Evolutionary conservation across 345 rosid genomes (phyloP).

Genomic region (Linum trigynum): DNA sequence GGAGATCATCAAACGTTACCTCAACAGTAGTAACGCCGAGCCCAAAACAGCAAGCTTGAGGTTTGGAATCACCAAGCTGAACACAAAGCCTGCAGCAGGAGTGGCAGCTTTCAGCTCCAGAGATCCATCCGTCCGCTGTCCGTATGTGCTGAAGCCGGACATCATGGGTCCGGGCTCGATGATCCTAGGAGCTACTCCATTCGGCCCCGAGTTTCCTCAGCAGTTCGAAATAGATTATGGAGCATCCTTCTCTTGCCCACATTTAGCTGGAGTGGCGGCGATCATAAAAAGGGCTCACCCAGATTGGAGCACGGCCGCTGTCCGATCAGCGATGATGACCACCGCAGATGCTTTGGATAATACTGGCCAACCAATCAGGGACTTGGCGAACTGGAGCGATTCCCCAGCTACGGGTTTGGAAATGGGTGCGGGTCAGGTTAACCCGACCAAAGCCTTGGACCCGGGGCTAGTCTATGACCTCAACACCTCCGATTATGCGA

Average conservation of each 20-base stretch:
- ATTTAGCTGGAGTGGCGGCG: slow-evolving; percentile 43
- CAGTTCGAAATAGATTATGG: slow-evolving; percentile 40
- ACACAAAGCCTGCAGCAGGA: slow-evolving; percentile 30
- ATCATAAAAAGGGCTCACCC: slow-evolving; percentile 39
- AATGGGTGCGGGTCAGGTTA: slow-evolving; percentile 51
- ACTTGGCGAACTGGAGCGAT: slow-evolving; percentile 12
- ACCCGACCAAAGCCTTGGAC: slow-evolving; percentile 45
- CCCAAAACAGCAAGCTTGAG: too few relatives aligned
- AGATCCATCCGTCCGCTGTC: slow-evolving; percentile 50
- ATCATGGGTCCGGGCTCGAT: slow-evolving; percentile 40
- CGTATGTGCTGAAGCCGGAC: slow-evolving; percentile 43
- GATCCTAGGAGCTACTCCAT: slow-evolving; percentile 28
- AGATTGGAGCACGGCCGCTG: slow-evolving; percentile 50
- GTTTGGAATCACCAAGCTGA: slow-evolving; percentile 26
- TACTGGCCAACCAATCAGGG: slow-evolving; percentile 12
- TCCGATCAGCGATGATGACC: slow-evolving; percentile 58
- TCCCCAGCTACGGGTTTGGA: slow-evolving; percentile 30
- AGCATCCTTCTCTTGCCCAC: slow-evolving; percentile 55
- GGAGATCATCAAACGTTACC: too few relatives aligned
- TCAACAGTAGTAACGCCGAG: too few relatives aligned
- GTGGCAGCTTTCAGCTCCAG: slow-evolving; percentile 43
- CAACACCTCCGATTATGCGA: slow-evolving; percentile 31
- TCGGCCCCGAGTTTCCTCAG: slow-evolving; percentile 8
- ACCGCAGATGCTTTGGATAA: slow-evolving; percentile 32
- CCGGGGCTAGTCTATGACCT: slow-evolving; percentile 50